Evolutionary conservation across 2,329 filamentous ascomycete species (phyloP), one percentile per base, ranked within the genome.

Genomic region (Exophiala viscosa): DNA sequence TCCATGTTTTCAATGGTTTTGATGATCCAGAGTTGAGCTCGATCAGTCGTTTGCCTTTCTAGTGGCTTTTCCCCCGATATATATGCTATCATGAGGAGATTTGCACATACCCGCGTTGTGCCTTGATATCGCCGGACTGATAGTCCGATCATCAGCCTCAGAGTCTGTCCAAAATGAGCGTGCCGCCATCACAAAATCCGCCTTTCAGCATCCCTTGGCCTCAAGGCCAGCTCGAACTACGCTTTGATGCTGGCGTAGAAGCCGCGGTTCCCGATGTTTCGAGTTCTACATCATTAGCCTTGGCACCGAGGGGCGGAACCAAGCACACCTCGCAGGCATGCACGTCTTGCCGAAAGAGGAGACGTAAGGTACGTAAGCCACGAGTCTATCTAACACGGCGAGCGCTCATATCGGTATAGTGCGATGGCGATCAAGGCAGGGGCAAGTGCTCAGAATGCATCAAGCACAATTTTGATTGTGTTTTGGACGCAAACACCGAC

Each of bases 401-500:
- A 32, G 39, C 15, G 17, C 13, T 6, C 32, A 33, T 14, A 15
- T 40, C 23, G 23, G 23, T 28, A 5, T 18, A 48, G 45, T 48
- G 45, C 18, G 45, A 48, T 18, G 45, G 45, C 17, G 45, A 48
- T 15, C 45, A 48, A 20, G 40, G 40, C 40, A 23, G 17, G 9
- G 40, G 40, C 10, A 28, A 23, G 18, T 48, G 45, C 39, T 39
- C 45, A 38, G 45, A 48, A 48, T 48, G 45, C 45, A 14, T 48
- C 45, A 48, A 48, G 20, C 45, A 39, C 20, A 40, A 32, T 13
- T 38, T 48, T n/a, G 45, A 40, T 14, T 48, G 45, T 40, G 18
- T 48, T n/a, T 34, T 48, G n/a, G 45, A 48, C n/a, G 35, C 35
- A 48, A 40, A 48, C 17, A 32, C 45, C 10, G 45, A 48, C 31